Conservation (phyloP, 768 basidiomycete genomes). For the Panaeolus cyanescens region DNA sequence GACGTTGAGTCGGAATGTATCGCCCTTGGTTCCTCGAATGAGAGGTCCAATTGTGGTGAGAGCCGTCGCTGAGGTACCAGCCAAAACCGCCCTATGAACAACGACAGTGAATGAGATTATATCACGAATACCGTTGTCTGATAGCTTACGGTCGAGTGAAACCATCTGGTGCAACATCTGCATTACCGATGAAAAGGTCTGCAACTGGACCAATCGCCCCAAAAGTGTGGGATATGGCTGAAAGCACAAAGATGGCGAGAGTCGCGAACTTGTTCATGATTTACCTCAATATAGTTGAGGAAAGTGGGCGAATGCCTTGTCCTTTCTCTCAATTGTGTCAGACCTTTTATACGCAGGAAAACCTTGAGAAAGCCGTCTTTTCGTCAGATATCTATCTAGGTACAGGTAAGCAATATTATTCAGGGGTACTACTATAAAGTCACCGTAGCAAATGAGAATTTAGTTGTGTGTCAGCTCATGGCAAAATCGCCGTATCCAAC, state of each 20-base stretch:
- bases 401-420: too few species aligned
- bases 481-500: too few species aligned
- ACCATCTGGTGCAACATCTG: constrained; percentile 42
- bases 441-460: too few species aligned
- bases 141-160: constrained; percentile 26
- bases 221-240: neutral
- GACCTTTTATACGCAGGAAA: too few species aligned
- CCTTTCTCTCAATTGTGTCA: too few species aligned
- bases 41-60: constrained; percentile 30
- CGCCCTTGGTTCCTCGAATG: constrained; percentile 38
- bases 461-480: too few species aligned
- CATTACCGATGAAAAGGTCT: constrained; percentile 37
- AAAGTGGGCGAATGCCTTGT: neutral
- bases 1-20: constrained; percentile 48
- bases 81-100: constrained; percentile 36
- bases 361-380: too few species aligned
- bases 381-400: too few species aligned
- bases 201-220: neutral
- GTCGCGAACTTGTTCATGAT: neutral
- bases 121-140: too few species aligned
- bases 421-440: too few species aligned
- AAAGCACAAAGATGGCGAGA: neutral
- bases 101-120: too few species aligned
- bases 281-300: neutral
- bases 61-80: constrained; percentile 20